Percentiles rank a stretch among this genome's conserved stretches.
Evolutionary conservation across 208 protist species (phyloP).

Genomic region (Wallacemonas sp.): DNA sequence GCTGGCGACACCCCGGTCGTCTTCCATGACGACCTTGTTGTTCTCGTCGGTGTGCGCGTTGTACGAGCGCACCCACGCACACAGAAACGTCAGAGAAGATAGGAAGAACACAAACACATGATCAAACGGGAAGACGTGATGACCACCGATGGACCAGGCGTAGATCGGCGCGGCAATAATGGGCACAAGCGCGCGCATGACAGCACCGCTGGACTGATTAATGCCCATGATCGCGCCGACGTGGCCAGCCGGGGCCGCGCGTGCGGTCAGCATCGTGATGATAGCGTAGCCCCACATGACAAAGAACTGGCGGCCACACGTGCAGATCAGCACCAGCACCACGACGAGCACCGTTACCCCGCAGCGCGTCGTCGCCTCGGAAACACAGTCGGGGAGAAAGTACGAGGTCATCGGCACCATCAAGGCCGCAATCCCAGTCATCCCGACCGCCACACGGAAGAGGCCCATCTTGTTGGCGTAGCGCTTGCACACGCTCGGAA

Average conservation of each 20-base stretch:
- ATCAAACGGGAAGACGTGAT: slow-evolving; percentile 53
- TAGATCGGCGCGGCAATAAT: slow-evolving; percentile 54
- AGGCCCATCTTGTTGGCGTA: slow-evolving; percentile 44
- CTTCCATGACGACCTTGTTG: slow-evolving; percentile 23
- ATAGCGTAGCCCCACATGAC: slow-evolving; percentile 56
- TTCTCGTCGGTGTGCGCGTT: slow-evolving; percentile 26
- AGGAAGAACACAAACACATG: slow-evolving; percentile 56
- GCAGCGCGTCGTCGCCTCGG: not conserved
- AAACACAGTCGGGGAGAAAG: slow-evolving; percentile 7
- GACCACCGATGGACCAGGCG: slow-evolving; percentile 50
- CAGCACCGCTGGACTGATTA: slow-evolving; percentile 48
- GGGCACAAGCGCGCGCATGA: slow-evolving; percentile 40
- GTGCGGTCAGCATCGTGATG: slow-evolving; percentile 53
- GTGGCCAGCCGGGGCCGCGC: slow-evolving; percentile 44
- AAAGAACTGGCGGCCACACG: slow-evolving; percentile 40
- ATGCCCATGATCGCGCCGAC: slow-evolving; percentile 68
- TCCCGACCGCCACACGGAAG: slow-evolving; percentile 34
- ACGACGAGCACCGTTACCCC: slow-evolving; percentile 12
- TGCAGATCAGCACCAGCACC: slow-evolving; percentile 34
- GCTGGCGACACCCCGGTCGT: not conserved
- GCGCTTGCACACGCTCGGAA: slow-evolving; percentile 35
- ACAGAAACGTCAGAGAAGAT: slow-evolving; percentile 18
- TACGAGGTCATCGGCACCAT: slow-evolving; percentile 30
- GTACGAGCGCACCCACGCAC: slow-evolving; percentile 17
- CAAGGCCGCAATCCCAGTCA: slow-evolving; percentile 11